A percentile compares a stretch with the other conserved stretches of the same genome.
These are phyloP conservation scores for Colletotrichum somersetense DNA, from an alignment of 2,329 filamentous ascomycete species.

Conservation along the genomic window DNA sequence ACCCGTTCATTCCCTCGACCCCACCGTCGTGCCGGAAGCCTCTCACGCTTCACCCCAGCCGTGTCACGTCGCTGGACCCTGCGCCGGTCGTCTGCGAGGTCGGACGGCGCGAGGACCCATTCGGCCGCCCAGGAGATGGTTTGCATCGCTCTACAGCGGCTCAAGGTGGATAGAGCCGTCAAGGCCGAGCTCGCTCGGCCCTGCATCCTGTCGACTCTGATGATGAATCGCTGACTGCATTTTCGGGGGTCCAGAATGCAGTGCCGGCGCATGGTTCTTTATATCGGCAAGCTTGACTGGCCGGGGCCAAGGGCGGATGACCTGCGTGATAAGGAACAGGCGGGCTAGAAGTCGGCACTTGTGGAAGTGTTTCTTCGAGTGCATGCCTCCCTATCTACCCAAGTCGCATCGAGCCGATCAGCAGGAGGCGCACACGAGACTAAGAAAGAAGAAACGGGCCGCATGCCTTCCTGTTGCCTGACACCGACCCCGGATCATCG, in stretches of 20 bases:
- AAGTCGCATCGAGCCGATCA: not conserved
- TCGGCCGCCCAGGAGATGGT: conserved; percentile 21
- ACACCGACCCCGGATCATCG: not conserved
- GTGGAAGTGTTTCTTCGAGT: not conserved
- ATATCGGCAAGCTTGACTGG: conserved; percentile 21
- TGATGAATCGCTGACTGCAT: not conserved
- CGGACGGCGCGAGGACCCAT: conserved; percentile 11
- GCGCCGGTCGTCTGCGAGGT: conserved; percentile 24
- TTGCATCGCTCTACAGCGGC: conserved; percentile 34
- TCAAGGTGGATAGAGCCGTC: conserved; percentile 18
- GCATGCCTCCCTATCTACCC: not conserved
- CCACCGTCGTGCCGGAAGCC: conserved; percentile 13
- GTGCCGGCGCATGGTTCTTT: not conserved
- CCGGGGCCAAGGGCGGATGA: not conserved
- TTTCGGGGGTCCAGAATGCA: not conserved
- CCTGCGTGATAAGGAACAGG: not conserved
- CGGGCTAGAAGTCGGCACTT: not conserved
- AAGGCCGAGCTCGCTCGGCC: not conserved
- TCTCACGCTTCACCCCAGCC: conserved; percentile 4
- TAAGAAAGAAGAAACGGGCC: not conserved
- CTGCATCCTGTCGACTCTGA: not conserved
- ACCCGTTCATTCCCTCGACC: not conserved
- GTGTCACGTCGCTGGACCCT: conserved; percentile 8
- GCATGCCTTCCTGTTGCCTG: not conserved
- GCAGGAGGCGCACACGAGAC: not conserved